Percentiles rank a stretch among this genome's conserved stretches.
phyloP scores from a whole-genome alignment of 768 basidiomycete species.

The Collybia mongolica region DNA sequence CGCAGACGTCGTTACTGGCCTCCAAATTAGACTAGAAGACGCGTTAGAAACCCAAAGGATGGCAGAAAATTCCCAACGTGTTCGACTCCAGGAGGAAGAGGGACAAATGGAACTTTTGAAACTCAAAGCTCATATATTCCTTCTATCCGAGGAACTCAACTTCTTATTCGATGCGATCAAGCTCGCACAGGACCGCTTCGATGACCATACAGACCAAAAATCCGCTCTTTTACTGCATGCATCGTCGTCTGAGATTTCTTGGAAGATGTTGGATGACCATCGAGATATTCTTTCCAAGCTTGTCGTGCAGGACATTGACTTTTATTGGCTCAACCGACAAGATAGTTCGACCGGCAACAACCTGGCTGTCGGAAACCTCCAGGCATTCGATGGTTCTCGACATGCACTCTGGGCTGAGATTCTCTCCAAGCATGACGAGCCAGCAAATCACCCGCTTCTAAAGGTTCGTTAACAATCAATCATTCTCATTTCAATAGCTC shows the following conservation, averaged over 20 bases:
- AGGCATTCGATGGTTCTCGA: constrained; percentile 83
- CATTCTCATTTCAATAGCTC: neutral
- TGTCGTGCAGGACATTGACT: constrained; percentile 75
- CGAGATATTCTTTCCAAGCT: constrained; percentile 80
- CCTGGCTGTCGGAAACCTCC: constrained; percentile 70
- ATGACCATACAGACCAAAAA: constrained; percentile 67
- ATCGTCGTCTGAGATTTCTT: constrained; percentile 83
- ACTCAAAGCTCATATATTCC: constrained; percentile 69
- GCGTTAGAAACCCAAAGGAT: constrained; percentile 51
- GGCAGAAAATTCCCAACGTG: constrained; percentile 36
- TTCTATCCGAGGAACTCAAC: constrained; percentile 76
- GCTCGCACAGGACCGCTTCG: constrained; percentile 74
- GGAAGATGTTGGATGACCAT: constrained; percentile 82
- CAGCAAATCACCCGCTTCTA: constrained; percentile 64
- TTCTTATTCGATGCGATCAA: constrained; percentile 86
- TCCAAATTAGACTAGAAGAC: constrained; percentile 73
- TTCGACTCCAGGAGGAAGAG: constrained; percentile 38
- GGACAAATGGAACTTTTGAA: constrained; percentile 58
- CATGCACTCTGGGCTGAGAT: constrained; percentile 88
- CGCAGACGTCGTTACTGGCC: constrained; percentile 64
- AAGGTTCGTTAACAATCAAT: constrained; percentile 46
- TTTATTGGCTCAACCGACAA: constrained; percentile 81
- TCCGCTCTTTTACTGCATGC: constrained; percentile 81
- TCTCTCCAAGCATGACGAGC: constrained; percentile 72
- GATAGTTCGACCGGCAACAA: constrained; percentile 86